Evolutionary conservation across 148 eudicot species (phyloP), one percentile per base, ranked within the genome.

Genomic region (Silene latifolia): DNA sequence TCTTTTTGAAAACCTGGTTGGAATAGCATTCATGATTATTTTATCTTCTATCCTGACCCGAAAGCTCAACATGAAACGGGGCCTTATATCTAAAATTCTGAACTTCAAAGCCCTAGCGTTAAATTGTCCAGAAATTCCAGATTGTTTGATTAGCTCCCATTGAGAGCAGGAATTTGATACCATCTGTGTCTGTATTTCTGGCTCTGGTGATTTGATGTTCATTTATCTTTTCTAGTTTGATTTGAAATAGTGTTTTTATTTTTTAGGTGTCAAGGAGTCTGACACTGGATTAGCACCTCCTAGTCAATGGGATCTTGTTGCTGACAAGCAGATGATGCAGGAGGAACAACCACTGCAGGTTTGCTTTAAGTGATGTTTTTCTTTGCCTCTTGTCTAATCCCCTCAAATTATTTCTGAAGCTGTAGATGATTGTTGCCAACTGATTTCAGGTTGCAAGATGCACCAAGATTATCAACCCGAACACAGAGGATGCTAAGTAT

Each of bases 301-400:
- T 15, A 89, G 98, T 67, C 99, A 92, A 72, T 96, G 99, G 99
- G 97, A 96, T 82, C 94, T 96, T 78, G 99, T 91, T 42, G 88
- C 99, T 39, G 99, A 96, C 77, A 92, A 92, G 83, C 99, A 95
- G 84, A 95, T 95, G 99, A 92, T 96, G 98, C 97, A 92, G 83
- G 99, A 96, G 82, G 99, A 96, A 82, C 97, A 96, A 73, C 99
- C 99, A 62, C 95, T 96, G 64, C 98, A 96, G 96, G 99, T 92
- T 25, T 53, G 76, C 6, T 77, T 65, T 63, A 67, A 66, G 74
- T 23, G 35, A 51, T 19, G 10, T n/a, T 15, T 44, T 70, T 60
- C 4, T 76, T 27, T 19, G 4, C 12, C 18, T 61, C 51, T 54
- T 25, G 0, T 8, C 58, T 3, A 5, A 24, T 44, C 18, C 15